Evolutionary conservation across 345 rosid genomes (phyloP), one percentile per base, ranked within the genome.

Genomic region (Carallia brachiata): DNA sequence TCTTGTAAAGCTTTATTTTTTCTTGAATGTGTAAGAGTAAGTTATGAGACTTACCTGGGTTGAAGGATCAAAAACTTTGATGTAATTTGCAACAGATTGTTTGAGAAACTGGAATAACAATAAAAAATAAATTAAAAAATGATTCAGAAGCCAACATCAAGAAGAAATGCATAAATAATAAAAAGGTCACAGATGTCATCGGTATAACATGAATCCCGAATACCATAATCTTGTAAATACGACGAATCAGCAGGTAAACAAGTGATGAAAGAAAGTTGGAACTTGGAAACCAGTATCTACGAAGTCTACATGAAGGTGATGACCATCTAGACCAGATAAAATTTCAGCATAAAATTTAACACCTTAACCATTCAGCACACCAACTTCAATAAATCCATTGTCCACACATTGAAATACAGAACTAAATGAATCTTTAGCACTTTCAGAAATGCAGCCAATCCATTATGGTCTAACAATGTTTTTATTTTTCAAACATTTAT

Each of bases 31-130:
- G 10, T 32, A 30, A 70, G 16, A 44, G 16, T 23, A 44, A 44
- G 50, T 44, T 44, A 70, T 4, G 9, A 19, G 47, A 82, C 97
- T 87, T 87, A 96, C 99, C 76, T 85, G 89, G 27, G 79, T 75
- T 19, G 91, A 88, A 79, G 93, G 85, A 83, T 92, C 98, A 83
- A 92, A 89, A 64, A 70, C 75, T 75, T 85, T 84, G 69, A 81
- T 82, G 67, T 84, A 90, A 77, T 87, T 86, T 67, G 76, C 86
- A 65, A 89, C 88, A 70, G 99, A 80, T 70, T 73, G 88, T 76
- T 87, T 88, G 74, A 92, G 86, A 79, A 95, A 82, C 99, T 95
- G 95, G 81, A 44, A 23, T 23, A 23, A 44, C 81, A 66, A 60
- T 66, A 30, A 61, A 23, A 30, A 27, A 36, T 56, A 19, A 56